Base-by-base conservation (phyloP, 1,284 basidiomycete species). In the Austropuccinia psidii region DNA sequence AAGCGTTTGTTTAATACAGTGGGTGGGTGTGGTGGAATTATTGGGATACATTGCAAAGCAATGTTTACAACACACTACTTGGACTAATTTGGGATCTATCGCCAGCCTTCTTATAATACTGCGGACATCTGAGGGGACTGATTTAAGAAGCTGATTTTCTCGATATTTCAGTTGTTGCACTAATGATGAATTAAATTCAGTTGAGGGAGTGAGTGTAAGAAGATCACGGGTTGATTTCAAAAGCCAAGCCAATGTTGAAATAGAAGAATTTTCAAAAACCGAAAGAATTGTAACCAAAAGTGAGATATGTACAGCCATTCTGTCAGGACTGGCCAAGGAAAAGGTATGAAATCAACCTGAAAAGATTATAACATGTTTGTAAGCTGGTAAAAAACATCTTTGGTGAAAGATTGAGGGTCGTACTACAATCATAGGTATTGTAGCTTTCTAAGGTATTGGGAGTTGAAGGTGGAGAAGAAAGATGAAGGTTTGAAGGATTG, bases 41-140 rank as follows among this genome's bases (percentile, higher is more conserved):
- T 35, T 39, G n/a, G 60, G 60, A 39, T 64, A 64, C 60, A 64
- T 64, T 4, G 39, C 60, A 45, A 64, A 64, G 29, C 39, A 64
- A 29, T 27, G 27, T 33, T 7, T 39, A 47, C 61, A 64, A 41
- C 61, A 64, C 19, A 64, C 29, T 17, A 64, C 43, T 11, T 31
- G 21, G 8, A 47, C 45, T 21, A 64, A 33, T 24, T 19, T 21
- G 35, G 64, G 47, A 27, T 66, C 47, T 11, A 41, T 21, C 4
- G 17, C 24, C 27, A 67, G 8, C 33, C 47, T 21, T 15, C 29
- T 67, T 21, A 67, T 17, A 37, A 55, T 11, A 55, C 49, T 67
- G 15, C 24, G 49, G 29, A 67, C 54, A 39, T 67, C 50, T 9
- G 21, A 52, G 17, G 50, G 65, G 6, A 67, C 49, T 35, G 49